Evolutionary conservation across 306 rosid genomes (phyloP).

Genomic region (Medicago lupulina): DNA sequence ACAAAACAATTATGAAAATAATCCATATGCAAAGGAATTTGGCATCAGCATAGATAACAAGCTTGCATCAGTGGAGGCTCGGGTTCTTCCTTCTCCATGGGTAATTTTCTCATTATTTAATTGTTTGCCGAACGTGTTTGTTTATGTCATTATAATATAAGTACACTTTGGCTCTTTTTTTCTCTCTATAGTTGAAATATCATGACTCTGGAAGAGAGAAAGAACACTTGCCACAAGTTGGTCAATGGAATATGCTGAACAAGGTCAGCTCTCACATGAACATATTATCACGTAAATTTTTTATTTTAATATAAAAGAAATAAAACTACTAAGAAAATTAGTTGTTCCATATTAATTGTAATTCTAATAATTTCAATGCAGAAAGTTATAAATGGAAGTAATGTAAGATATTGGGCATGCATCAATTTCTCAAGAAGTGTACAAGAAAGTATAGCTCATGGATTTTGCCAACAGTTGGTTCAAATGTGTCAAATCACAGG

Average conservation of each 20-base stretch:
- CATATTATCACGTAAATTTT: background rate
- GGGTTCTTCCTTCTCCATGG: constrained; percentile 50
- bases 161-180: background rate
- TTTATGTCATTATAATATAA: background rate
- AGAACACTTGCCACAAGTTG: constrained; percentile 49
- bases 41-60: constrained; percentile 49
- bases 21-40: constrained; percentile 55
- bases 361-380: constrained; percentile 31
- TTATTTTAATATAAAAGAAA: background rate
- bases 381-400: constrained; percentile 65
- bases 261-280: constrained; percentile 42
- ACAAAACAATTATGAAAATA: constrained; percentile 45
- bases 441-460: constrained; percentile 52
- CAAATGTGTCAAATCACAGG: constrained; percentile 61
- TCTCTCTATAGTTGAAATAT: constrained; percentile 40
- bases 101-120: constrained; percentile 33
- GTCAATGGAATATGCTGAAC: constrained; percentile 61
- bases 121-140: background rate
- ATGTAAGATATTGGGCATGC: constrained; percentile 51
- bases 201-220: constrained; percentile 52
- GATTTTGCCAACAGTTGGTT: constrained; percentile 60
- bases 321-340: background rate
- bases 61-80: constrained; percentile 53
- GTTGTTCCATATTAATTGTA: background rate
- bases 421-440: constrained; percentile 49